These are phyloP conservation scores for Arxiozyma slooffiae DNA, from an alignment of 1,139 yeast species.

Conservation along the genomic window DNA sequence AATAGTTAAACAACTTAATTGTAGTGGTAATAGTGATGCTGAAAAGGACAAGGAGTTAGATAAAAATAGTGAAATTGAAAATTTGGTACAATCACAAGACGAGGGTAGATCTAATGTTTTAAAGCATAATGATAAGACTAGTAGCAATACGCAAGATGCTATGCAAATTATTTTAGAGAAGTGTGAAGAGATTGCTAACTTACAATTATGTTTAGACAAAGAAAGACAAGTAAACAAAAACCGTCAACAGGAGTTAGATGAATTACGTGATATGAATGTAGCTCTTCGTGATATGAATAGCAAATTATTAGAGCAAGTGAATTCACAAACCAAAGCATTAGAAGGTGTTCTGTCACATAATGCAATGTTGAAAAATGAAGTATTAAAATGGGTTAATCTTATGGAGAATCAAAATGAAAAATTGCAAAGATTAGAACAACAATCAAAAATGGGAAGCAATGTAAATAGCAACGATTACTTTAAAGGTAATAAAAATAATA, in stretches of 20 bases:
- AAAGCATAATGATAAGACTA: neutral
- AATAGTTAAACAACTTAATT: slow-evolving; percentile 11
- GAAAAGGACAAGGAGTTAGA: neutral
- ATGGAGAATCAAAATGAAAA: slow-evolving; percentile 13
- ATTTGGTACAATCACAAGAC: neutral
- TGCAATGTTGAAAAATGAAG: slow-evolving; percentile 12
- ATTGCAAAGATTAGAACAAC: slow-evolving; percentile 11
- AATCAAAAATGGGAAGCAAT: slow-evolving; percentile 4
- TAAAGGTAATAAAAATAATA: neutral
- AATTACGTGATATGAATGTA: slow-evolving; percentile 9
- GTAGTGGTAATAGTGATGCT: slow-evolving; percentile 11
- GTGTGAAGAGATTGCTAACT: slow-evolving; percentile 18
- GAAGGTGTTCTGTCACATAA: slow-evolving; percentile 13
- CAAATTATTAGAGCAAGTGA: slow-evolving; percentile 16
- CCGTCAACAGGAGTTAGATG: slow-evolving; percentile 9
- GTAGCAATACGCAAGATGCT: slow-evolving; percentile 2
- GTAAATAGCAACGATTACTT: neutral
- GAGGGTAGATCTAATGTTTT: neutral
- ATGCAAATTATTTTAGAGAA: slow-evolving; percentile 17
- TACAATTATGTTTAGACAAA: slow-evolving; percentile 17
- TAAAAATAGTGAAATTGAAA: neutral
- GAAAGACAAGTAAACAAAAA: slow-evolving; percentile 10
- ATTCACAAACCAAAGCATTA: slow-evolving; percentile 14
- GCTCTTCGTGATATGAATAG: slow-evolving; percentile 16
- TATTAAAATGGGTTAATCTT: slow-evolving; percentile 11